Base-by-base conservation (phyloP, 345 rosid genomes). In the Acer negundo region DNA sequence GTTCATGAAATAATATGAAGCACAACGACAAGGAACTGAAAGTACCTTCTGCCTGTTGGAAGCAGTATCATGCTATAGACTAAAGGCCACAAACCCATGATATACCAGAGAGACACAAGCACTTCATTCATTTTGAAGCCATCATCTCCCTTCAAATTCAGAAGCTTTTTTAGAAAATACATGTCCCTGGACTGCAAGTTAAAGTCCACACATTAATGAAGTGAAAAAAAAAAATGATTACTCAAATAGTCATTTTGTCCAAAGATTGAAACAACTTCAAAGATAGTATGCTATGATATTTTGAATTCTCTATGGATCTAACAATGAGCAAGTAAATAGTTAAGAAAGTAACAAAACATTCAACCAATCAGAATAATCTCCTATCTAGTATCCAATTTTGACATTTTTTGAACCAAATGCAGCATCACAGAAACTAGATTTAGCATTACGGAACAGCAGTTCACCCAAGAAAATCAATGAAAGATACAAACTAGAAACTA, bases 21-120 rank as follows among this genome's bases (percentile, higher is more conserved):
- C 35, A 73, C 64, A 16, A 68, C 11, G n/a, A 12, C 12, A 74
- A 40, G 62, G 71, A 70, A 59, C 12, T 3, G 22, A 70, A 47
- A n/a, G 11, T 85, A 93, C 98, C 98, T 93, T 85, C 93, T 85
- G 67, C 90, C 93, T 5, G 98, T 82, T 35, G 96, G 98, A 78
- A 93, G 83, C 82, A 93, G 87, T 67, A 92, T 87, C 99, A 92
- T 95, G 83, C 84, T 84, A 72, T 89, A 95, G 1, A 87, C 88
- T 74, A 89, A 74, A 77, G 98, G 96, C 98, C 99, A 95, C 80
- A 93, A 78, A 76, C 97, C 99, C 97, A 93, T 93, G 22, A 90
- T 85, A 75, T 92, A 89, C 97, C 97, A 95, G 17, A 90, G 79
- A 35, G 93, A 86, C 26, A 92, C 94, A 86, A 95, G 92, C 17